Base-by-base conservation (phyloP, 2,329 filamentous ascomycete genomes). In the Pseudogymnoascus pannorum region DNA sequence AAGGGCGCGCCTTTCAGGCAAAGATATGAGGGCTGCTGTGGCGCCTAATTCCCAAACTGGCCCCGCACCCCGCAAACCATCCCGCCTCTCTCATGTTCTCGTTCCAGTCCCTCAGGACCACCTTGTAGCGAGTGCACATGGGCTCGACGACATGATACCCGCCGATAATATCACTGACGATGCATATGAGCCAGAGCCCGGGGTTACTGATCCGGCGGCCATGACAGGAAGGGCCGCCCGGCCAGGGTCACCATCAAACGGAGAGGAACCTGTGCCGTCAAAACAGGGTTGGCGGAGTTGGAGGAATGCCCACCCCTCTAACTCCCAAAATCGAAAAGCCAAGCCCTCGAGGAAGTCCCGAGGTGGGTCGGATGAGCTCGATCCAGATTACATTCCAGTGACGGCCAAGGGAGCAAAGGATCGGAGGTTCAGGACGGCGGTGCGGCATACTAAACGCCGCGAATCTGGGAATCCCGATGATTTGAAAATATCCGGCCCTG, bases 321-420 rank as follows among this genome's bases (percentile, higher is more conserved):
- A 12, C 24, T 58, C 57, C 16, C 31, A 40, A n/a, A 38, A 24
- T 40, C 18, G 12, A 16, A 58, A 5, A 26, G 6, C 24, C 33
- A 58, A 38, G 7, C 12, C 57, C 12, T n/a, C 14, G 18, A 20
- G 57, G 4, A 60, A 38, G 29, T 54, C 48, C 20, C 26, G 44
- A n/a, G 44, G 24, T 31, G 44, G 9, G 24, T 54, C 24, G 24
- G 24, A 54, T 18, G 42, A 54, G 29, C 22, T 60, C 20, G 44
- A 60, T 9, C 38, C 31, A 5, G 38, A 57, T 22, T 42, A 33
- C 38, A 54, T 60, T 60, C 59, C 35, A 57, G 26, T 60, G 24
- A 60, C 26, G 16, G 36, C 36, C 14, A 60, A 16, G 22, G 44
- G 59, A 38, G 18, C 22, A 33, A 57, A 22, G 44, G 44, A 35